A percentile compares a stretch with the other conserved stretches of the same genome.
These are phyloP conservation scores for Cercospora sp. DNA, from an alignment of 2,329 filamentous ascomycete species.

Conservation along the genomic window DNA sequence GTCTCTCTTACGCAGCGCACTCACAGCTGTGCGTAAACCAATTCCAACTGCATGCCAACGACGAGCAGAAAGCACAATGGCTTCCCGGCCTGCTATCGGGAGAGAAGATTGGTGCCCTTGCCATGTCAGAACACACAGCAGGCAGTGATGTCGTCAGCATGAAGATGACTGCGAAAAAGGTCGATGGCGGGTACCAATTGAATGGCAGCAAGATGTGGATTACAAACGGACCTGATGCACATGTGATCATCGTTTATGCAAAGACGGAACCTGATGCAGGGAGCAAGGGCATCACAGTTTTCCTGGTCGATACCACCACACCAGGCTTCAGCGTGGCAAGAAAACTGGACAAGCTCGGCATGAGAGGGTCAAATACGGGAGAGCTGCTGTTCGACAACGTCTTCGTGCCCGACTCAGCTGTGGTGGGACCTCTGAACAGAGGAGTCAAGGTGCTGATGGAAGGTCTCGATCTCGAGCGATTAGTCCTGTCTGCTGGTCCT, in stretches of 20 bases:
- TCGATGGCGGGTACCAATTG: conserved; percentile 81
- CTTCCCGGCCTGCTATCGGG: conserved; percentile 81
- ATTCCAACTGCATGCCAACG: conserved; percentile 81
- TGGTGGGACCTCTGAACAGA: conserved; percentile 76
- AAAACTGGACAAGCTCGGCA: conserved; percentile 97
- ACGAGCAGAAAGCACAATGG: conserved; percentile 76
- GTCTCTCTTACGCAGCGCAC: conserved; percentile 90
- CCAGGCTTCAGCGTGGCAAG: conserved; percentile 81
- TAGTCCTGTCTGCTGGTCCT: conserved; percentile 88
- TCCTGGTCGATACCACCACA: conserved; percentile 74
- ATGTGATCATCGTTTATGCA: conserved; percentile 91
- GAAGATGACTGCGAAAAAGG: conserved; percentile 78
- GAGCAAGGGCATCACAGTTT: conserved; percentile 92
- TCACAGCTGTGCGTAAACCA: conserved; percentile 97
- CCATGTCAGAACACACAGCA: conserved; percentile 91
- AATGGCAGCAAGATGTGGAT: conserved; percentile 99
- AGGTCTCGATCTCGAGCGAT: conserved; percentile 86
- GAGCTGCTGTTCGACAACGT: conserved; percentile 89
- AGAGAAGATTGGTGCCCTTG: conserved; percentile 78
- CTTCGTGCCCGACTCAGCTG: conserved; percentile 79
- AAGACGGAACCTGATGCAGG: conserved; percentile 81
- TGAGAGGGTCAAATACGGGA: conserved; percentile 95
- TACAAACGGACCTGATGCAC: conserved; percentile 93
- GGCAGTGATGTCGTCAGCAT: conserved; percentile 95
- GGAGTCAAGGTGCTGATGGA: conserved; percentile 95